Evolutionary conservation across 176 grass and related monocot genomes (phyloP), one percentile per base, ranked within the genome.

Genomic region (Eremochloa ophiuroides): DNA sequence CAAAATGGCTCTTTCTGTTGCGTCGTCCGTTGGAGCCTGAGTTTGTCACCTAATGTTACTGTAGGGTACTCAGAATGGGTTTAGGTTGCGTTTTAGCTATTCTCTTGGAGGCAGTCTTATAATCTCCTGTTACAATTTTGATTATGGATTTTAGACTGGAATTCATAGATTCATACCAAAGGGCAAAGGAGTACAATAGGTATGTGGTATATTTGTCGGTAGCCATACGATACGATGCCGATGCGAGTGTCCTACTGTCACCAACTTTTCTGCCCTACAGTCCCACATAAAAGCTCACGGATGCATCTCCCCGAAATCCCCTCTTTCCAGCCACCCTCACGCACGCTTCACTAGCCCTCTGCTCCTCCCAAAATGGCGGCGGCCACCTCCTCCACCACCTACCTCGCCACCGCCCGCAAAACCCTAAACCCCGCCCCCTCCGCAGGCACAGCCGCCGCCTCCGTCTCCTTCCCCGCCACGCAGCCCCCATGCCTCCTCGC

Each of bases 341-440:
- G 55, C 75, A 12, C 73, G 55, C 53, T 58, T 25, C 72, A 62
- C 14, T 44, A 44, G 28, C 71, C 7, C 34, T 62, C 69, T 67
- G 72, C 66, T 20, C 22, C 40, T 38, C 73, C 15, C 15, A 43
- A 74, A 56, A 96, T 92, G 92, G 86, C 86, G 79, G 93, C 90
- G 44, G 85, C 88, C 28, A 81, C 83, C 46, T 84, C 80, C 67
- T 83, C 88, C 58, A 1, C 77, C 5, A 34, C 82, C 41, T 78
- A 76, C 34, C 69, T 74, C n/a, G 62, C 71, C 48, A 14, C 50
- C 78, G 41, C 50, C 71, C 47, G 39, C 78, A 82, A 87, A 87
- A 82, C 90, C 68, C 75, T 77, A 73, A 76, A 83, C 76, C 84
- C 85, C 50, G 4, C 43, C 47, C 20, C 48, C 71, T 39, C 87